A percentile compares a stretch with the other conserved stretches of the same genome.
These are phyloP conservation scores for Puccinia triticina DNA, from an alignment of 1,284 basidiomycete genomes.

Conservation along the genomic window DNA sequence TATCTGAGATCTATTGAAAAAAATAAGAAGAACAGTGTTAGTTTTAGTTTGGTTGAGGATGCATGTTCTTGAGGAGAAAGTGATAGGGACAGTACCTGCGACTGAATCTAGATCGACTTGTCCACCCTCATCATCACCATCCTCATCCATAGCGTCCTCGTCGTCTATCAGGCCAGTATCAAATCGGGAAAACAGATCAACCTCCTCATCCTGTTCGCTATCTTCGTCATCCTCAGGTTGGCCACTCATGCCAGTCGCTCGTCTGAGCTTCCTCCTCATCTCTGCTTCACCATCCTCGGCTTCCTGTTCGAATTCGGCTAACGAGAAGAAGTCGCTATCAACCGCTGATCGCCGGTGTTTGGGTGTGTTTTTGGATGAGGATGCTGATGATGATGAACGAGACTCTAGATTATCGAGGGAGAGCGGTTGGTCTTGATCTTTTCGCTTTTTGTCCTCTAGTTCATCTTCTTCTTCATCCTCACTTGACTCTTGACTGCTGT, in stretches of 20 bases:
- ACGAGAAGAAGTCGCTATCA: constrained; percentile 40
- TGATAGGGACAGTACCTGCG: constrained; percentile 2
- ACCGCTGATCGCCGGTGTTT: constrained; percentile 28
- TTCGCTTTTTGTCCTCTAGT: neutral
- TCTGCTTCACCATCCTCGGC: constrained; percentile 34
- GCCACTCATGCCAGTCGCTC: constrained; percentile 32
- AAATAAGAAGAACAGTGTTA: neutral
- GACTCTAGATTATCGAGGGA: neutral
- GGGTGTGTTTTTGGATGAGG: neutral
- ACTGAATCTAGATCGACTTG: constrained; percentile 46
- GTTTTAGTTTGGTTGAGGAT: neutral
- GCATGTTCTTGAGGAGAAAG: neutral
- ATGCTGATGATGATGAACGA: constrained; percentile 4
- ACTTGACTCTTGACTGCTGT: constrained; percentile 4
- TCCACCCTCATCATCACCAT: constrained; percentile 54
- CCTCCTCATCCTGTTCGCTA: constrained; percentile 56
- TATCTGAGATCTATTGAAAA: constrained; percentile 55
- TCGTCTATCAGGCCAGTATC: constrained; percentile 24
- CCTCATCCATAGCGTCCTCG: constrained; percentile 53
- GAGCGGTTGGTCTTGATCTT: no score
- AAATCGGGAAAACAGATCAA: constrained; percentile 44
- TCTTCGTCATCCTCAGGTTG: constrained; percentile 61
- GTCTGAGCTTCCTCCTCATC: constrained; percentile 31
- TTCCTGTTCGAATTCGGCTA: constrained; percentile 44
- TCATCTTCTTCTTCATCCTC: neutral